A percentile compares a stretch with the other conserved stretches of the same genome.
These are phyloP conservation scores for Colletotrichum spinosum DNA, from an alignment of 2,329 filamentous ascomycete species.

Conservation along the genomic window DNA sequence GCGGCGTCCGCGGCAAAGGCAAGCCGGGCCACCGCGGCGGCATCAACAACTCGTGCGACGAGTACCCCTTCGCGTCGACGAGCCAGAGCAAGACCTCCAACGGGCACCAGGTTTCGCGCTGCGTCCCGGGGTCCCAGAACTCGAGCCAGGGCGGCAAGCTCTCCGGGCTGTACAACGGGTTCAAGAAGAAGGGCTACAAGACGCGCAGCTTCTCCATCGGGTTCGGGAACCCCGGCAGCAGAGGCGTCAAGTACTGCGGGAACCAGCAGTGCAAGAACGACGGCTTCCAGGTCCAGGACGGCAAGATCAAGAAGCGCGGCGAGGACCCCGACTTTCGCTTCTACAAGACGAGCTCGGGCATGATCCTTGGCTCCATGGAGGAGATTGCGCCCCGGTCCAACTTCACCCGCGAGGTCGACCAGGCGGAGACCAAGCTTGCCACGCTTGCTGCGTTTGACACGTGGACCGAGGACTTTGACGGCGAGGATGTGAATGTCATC, in stretches of 20 bases:
- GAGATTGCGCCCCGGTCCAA: no score
- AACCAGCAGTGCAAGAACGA: slow-evolving; percentile 40
- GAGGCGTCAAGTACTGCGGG: slow-evolving; percentile 37
- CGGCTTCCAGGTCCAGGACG: slow-evolving; percentile 38
- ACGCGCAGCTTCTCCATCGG: slow-evolving; percentile 20
- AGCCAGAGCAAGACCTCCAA: slow-evolving; percentile 19
- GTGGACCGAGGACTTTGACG: no score
- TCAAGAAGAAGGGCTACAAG: slow-evolving; percentile 3
- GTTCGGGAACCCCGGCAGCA: slow-evolving; percentile 38
- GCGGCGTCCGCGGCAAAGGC: slow-evolving; percentile 30
- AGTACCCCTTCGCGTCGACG: slow-evolving; percentile 38
- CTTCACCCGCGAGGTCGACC: no score
- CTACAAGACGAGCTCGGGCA: slow-evolving; percentile 38
- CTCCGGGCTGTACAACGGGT: no score
- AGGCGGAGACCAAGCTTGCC: no score
- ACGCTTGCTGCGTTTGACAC: no score
- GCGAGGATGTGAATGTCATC: no score
- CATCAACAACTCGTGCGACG: slow-evolving; percentile 35
- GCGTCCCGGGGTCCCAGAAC: slow-evolving; percentile 37
- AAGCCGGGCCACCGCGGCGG: slow-evolving; percentile 32
- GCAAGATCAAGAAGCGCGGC: slow-evolving; percentile 26
- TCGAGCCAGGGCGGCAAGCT: slow-evolving; percentile 23
- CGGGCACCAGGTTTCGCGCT: slow-evolving; percentile 39
- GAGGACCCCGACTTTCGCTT: slow-evolving; percentile 36
- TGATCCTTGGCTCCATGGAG: not conserved